Percentiles rank a stretch among this genome's conserved stretches.
Conservation (phyloP, 2,329 filamentous ascomycete species). For the Exophiala mesophila region DNA sequence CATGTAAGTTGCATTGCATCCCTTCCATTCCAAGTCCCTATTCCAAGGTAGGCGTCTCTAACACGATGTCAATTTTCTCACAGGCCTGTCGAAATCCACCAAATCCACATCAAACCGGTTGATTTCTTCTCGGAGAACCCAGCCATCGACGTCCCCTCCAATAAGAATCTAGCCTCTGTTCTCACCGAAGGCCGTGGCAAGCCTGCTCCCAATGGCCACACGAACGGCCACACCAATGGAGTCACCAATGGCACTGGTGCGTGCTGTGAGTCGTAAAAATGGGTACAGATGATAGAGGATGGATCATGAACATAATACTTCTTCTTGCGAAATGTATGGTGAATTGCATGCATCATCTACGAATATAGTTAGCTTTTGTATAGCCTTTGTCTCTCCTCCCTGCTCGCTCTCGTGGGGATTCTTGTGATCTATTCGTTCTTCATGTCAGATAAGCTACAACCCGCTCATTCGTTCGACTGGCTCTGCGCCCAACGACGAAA, state of each 20-base stretch:
- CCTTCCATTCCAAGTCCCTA: constrained; percentile 40
- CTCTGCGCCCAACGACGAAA: too few relatives aligned
- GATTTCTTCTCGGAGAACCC: constrained; percentile 54
- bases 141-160: constrained; percentile 48
- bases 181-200: constrained; percentile 19
- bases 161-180: constrained; percentile 31
- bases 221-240: background rate
- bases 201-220: constrained; percentile 11
- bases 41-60: constrained; percentile 70
- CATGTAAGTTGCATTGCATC: constrained; percentile 36
- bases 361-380: too few relatives aligned
- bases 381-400: too few relatives aligned
- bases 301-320: too few relatives aligned
- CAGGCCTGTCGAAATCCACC: constrained; percentile 44
- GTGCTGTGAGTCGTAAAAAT: background rate
- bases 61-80: background rate
- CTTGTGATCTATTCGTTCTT: too few relatives aligned
- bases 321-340: too few relatives aligned
- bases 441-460: too few relatives aligned
- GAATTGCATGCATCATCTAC: too few relatives aligned
- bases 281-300: too few relatives aligned
- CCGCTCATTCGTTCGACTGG: too few relatives aligned
- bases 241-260: background rate
- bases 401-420: too few relatives aligned
- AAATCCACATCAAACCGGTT: constrained; percentile 44